Percentiles rank a stretch among this genome's conserved stretches.
These are phyloP conservation scores for Pythium brachiatum DNA, from an alignment of 352 stramenopile genomes.

Conservation along the genomic window DNA sequence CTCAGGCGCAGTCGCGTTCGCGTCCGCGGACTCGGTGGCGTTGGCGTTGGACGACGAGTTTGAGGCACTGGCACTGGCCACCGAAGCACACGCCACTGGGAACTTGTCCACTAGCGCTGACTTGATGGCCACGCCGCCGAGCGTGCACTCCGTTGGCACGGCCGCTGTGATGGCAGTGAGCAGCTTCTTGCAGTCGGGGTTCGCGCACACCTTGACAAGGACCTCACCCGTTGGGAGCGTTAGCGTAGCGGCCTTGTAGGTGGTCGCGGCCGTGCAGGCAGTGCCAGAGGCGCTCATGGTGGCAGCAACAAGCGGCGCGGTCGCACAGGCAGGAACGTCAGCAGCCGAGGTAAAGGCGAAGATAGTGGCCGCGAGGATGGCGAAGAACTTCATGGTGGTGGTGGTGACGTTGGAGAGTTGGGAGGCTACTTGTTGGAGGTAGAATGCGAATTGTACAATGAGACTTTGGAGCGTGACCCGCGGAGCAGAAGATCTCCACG, in stretches of 20 bases:
- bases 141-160: constrained; percentile 8
- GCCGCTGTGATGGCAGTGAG: constrained; percentile 13
- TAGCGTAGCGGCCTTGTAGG: background rate
- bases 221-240: constrained; percentile 6
- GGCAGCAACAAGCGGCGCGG: background rate
- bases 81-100: background rate
- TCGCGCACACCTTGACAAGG: constrained; percentile 24
- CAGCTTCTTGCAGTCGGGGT: constrained; percentile 20
- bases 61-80: too few relatives aligned
- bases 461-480: too few relatives aligned
- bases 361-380: constrained; percentile 2
- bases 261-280: constrained; percentile 4
- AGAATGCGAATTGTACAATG: background rate
- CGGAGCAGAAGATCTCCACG: too few relatives aligned
- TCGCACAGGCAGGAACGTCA: background rate
- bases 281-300: background rate
- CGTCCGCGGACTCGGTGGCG: too few relatives aligned
- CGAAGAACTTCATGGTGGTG: constrained; percentile 20
- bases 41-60: too few relatives aligned
- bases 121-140: constrained; percentile 9
- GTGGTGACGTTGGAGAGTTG: background rate
- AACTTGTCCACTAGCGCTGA: constrained; percentile 11
- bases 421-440: background rate
- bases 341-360: constrained; percentile 12
- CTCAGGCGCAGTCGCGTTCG: too few relatives aligned